Conservation (phyloP, 805 yeast species). For the Candida boleticola region DNA sequence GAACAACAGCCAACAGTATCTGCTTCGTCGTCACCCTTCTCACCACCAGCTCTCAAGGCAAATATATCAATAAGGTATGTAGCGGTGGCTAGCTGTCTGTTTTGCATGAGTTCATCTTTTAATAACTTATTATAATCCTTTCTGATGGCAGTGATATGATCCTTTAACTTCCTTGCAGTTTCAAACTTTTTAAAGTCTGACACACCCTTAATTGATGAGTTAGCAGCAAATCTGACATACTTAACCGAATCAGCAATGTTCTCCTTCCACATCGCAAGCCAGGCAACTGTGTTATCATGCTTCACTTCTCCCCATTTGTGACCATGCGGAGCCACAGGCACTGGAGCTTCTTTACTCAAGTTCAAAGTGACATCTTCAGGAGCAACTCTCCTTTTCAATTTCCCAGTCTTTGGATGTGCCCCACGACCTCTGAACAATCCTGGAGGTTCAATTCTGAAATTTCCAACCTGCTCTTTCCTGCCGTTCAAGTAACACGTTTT, state of each 20-base stretch:
- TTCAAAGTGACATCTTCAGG: slow-evolving; percentile 91
- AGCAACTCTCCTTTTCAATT: slow-evolving; percentile 74
- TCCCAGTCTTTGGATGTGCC: slow-evolving; percentile 95
- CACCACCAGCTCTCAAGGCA: slow-evolving; percentile 98
- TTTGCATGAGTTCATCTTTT: slow-evolving; percentile 74
- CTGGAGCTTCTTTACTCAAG: slow-evolving; percentile 63
- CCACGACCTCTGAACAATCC: slow-evolving; percentile 96
- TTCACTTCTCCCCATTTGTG: slow-evolving; percentile 87
- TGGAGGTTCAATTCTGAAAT: slow-evolving; percentile 94
- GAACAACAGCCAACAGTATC: slow-evolving; percentile 99
- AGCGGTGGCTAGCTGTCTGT: slow-evolving; percentile 91
- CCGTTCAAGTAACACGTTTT: slow-evolving; percentile 83
- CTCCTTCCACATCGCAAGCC: slow-evolving; percentile 98
- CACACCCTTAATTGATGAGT: slow-evolving; percentile 86
- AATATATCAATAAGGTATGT: slow-evolving; percentile 88
- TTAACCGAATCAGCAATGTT: slow-evolving; percentile 80
- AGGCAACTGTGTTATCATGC: slow-evolving; percentile 86
- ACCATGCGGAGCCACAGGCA: slow-evolving; percentile 85
- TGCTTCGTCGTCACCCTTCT: slow-evolving; percentile 95
- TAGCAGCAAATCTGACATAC: slow-evolving; percentile 89
- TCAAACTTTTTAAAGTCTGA: slow-evolving; percentile 91
- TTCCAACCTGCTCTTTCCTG: slow-evolving; percentile 87
- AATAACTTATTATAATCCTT: slow-evolving; percentile 68
- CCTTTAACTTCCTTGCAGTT: slow-evolving; percentile 81
- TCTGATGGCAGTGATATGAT: slow-evolving; percentile 70